phyloP scores from a whole-genome alignment of 176 grass and related monocot genomes.

The Melocanna baccifera region DNA sequence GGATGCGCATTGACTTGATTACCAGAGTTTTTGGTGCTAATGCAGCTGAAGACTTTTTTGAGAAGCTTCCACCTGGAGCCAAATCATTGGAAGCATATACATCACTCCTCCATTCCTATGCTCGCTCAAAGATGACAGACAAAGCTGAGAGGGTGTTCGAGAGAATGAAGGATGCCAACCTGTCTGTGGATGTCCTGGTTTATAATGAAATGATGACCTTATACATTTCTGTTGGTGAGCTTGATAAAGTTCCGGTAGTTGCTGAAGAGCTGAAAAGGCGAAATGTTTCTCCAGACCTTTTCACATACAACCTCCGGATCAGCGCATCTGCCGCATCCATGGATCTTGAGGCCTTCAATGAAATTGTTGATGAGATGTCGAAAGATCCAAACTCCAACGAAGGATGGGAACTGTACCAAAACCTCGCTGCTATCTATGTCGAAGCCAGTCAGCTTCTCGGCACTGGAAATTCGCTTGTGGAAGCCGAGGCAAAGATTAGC shows the following conservation, averaged over 20 bases:
- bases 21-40: constrained; percentile 77
- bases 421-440: constrained; percentile 47
- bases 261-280: constrained; percentile 53
- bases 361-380: constrained; percentile 68
- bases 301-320: constrained; percentile 79
- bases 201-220: constrained; percentile 91
- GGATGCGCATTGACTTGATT: constrained; percentile 61
- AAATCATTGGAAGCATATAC: constrained; percentile 73
- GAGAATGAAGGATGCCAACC: constrained; percentile 58
- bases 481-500: constrained; percentile 59
- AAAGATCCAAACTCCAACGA: constrained; percentile 55
- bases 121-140: constrained; percentile 64
- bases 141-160: constrained; percentile 65
- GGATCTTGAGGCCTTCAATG: constrained; percentile 52
- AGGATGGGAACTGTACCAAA: constrained; percentile 60
- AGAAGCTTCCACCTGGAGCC: constrained; percentile 53
- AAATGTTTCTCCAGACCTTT: constrained; percentile 60
- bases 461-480: constrained; percentile 39
- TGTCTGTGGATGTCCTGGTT: constrained; percentile 40
- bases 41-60: constrained; percentile 80
- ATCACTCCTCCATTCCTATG: constrained; percentile 78
- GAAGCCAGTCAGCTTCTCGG: constrained; percentile 46
- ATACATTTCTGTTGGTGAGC: constrained; percentile 71
- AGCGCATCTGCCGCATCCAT: constrained; percentile 57
- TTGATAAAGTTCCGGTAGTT: constrained; percentile 50